Base-by-base conservation (phyloP, 495 filamentous ascomycete genomes). In the Pseudevernia furfuracea region DNA sequence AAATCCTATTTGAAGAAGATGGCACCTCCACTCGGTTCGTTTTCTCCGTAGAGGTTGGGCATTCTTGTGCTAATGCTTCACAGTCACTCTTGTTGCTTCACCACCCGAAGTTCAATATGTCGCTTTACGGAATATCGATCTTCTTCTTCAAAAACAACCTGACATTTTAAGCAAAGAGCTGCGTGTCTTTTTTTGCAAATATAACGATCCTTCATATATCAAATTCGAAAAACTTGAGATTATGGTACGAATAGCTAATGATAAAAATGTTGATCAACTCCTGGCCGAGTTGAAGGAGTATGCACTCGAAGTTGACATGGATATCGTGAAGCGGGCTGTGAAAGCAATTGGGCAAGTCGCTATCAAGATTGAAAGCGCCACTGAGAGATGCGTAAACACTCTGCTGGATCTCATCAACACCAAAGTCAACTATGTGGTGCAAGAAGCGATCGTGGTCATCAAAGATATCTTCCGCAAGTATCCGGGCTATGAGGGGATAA, bases 131-230 rank as follows among this genome's bases (percentile, higher is more conserved):
- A 98, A 98, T 71, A 97, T 97, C 71, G 94, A 97, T 67, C 85
- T 98, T 55, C 79, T 98, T 8, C 81, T 98, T 41, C 94, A 98
- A 74, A 92, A 96, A 68, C 90, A 96, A 69, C 92, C 94, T 3
- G 92, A 96, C 71, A 96, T 98, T 58, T 80, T 98, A 3, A 94
- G 89, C 77, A 97, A 97, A 74, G 94, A 98, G 75, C 86, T 98
- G 59, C 86, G 94, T 57, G 94, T 98, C 3, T 98, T 98, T 79
- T 98, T 97, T 79, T 98, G 94, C 87, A 98, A 98, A 78, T 98
- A 98, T 79, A 97, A 98, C 73, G 94, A 98, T 71, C 94, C 94
- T 2, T 91, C 90, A 21, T 98, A 98, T 71, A 88, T 98, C 75
- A 98, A 98, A 73, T 84, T 98, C 38, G 87, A 96, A 74, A 98